These are phyloP conservation scores for Hirsutella thompsonii DNA, from an alignment of 2,329 filamentous ascomycete species.

Conservation along the genomic window DNA sequence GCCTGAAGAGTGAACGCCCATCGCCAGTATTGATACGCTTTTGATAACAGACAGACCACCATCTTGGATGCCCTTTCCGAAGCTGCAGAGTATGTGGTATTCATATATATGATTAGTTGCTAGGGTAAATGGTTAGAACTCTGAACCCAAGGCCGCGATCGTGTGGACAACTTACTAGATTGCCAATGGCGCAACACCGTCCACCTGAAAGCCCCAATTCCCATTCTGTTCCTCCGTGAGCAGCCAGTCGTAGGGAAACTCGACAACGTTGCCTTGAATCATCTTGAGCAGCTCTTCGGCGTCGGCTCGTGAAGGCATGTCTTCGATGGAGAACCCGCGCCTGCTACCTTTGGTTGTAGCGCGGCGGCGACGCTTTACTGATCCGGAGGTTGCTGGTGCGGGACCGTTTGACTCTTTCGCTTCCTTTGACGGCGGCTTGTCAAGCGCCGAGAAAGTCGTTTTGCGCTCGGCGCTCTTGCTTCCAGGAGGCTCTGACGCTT, in stretches of 20 bases:
- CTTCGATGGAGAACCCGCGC: constrained; percentile 55
- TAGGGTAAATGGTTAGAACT: neutral
- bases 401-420: constrained; percentile 17
- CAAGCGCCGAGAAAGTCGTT: constrained; percentile 41
- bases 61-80: neutral
- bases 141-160: neutral
- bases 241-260: constrained; percentile 95
- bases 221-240: constrained; percentile 81
- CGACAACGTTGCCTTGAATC: constrained; percentile 77
- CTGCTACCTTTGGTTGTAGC: constrained; percentile 58
- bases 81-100: too few species aligned
- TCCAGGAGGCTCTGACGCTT: constrained; percentile 19
- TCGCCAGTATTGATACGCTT: neutral
- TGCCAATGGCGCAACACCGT: constrained; percentile 88
- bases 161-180: constrained; percentile 65
- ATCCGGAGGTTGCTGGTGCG: constrained; percentile 25
- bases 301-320: constrained; percentile 61
- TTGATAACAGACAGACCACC: neutral
- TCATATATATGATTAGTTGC: too few species aligned
- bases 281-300: constrained; percentile 71
- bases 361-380: constrained; percentile 49
- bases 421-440: constrained; percentile 30
- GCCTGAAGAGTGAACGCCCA: neutral
- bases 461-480: constrained; percentile 34
- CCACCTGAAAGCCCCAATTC: constrained; percentile 95